Percentiles rank a stretch among this genome's conserved stretches.
Evolutionary conservation across 257 asterid genomes (phyloP).

Genomic region (Gentiana macrophylla): DNA sequence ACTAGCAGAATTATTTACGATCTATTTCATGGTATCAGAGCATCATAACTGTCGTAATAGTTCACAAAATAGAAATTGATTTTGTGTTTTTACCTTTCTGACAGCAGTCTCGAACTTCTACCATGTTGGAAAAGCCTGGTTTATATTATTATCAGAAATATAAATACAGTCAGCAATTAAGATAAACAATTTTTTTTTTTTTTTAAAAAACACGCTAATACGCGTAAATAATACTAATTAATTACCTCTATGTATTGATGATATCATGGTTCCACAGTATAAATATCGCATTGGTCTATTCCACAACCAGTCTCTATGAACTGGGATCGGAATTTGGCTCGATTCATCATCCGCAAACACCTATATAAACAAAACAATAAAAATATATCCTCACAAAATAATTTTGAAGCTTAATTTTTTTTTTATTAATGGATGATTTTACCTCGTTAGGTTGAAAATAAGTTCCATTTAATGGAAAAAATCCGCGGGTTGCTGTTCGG

Average conservation of each 20-base stretch:
- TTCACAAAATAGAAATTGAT: background rate
- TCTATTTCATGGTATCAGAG: too few relatives aligned
- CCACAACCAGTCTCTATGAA: conserved; percentile 28
- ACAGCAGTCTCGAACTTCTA: background rate
- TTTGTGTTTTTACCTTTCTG: conserved; percentile 15
- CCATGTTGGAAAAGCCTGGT: background rate
- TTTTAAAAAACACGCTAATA: too few relatives aligned
- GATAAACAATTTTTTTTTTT: too few relatives aligned
- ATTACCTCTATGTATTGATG: conserved; percentile 46
- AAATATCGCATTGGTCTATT: conserved; percentile 15
- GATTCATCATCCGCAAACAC: conserved; percentile 66
- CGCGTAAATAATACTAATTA: background rate
- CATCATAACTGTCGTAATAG: background rate
- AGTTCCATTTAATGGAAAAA: conserved; percentile 72
- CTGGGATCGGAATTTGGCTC: conserved; percentile 30
- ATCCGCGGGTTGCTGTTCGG: conserved; percentile 46
- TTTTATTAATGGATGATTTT: background rate
- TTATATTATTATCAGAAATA: background rate
- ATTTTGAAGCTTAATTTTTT: background rate
- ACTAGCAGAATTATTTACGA: too few relatives aligned
- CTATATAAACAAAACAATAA: conserved; percentile 12
- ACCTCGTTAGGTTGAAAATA: conserved; percentile 80
- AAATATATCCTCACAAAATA: background rate
- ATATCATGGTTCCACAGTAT: conserved; percentile 39
- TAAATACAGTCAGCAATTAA: background rate